phyloP scores from a whole-genome alignment of 371 early-diverging fungal species.

The Racocetra persica region DNA sequence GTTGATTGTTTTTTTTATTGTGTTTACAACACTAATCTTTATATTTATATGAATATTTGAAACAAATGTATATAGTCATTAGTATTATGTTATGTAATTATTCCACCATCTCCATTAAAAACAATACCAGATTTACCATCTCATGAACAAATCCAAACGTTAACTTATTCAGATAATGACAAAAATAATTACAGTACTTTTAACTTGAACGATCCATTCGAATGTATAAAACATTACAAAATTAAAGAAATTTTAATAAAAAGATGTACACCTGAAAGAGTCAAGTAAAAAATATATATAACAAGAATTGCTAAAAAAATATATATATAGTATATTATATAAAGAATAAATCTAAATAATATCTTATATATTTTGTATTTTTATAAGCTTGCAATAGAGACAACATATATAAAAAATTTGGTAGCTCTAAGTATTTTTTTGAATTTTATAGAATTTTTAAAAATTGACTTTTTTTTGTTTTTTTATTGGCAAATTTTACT shows the following conservation, averaged over 20 bases:
- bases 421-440: too few species aligned
- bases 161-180: background rate
- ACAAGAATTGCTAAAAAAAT: too few species aligned
- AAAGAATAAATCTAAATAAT: too few species aligned
- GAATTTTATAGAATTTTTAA: too few species aligned
- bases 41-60: background rate
- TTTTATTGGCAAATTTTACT: too few species aligned
- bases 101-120: conserved; percentile 45
- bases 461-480: too few species aligned
- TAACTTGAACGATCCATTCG: conserved; percentile 40
- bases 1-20: background rate
- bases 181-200: too few species aligned
- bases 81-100: conserved; percentile 60
- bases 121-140: background rate
- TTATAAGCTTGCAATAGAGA: too few species aligned
- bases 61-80: conserved; percentile 52
- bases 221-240: conserved; percentile 49
- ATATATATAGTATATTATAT: too few species aligned
- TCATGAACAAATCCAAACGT: background rate
- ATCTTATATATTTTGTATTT: too few species aligned
- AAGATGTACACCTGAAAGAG: conserved; percentile 66
- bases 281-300: background rate
- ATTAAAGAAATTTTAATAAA: conserved; percentile 61
- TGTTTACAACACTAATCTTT: conserved; percentile 8
- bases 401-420: too few species aligned